A percentile compares a stretch with the other conserved stretches of the same genome.
Conservation (phyloP, 306 rosid species). For the Prunus mongolica region DNA sequence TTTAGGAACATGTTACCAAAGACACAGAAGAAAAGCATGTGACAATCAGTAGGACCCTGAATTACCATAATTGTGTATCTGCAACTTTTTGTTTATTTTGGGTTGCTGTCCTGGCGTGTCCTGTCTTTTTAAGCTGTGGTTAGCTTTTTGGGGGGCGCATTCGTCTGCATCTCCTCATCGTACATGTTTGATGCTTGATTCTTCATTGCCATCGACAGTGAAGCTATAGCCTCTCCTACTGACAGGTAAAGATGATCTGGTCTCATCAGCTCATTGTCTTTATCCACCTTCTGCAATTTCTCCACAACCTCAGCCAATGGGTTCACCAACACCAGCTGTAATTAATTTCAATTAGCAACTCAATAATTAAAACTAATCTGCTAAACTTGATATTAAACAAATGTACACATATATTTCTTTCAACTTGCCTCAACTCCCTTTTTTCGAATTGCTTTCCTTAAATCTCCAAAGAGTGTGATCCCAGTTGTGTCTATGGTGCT, state of each 20-base stretch:
- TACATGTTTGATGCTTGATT: conserved; percentile 23
- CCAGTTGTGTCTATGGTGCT: conserved; percentile 87
- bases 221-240: conserved; percentile 68
- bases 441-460: conserved; percentile 47
- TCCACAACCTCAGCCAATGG: conserved; percentile 83
- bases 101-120: too few relatives aligned
- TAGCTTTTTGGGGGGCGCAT: background rate
- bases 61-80: too few relatives aligned
- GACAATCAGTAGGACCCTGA: too few relatives aligned
- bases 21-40: too few relatives aligned
- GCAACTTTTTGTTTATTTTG: background rate
- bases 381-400: background rate
- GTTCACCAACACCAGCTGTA: conserved; percentile 82
- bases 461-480: conserved; percentile 59
- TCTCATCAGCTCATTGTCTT: conserved; percentile 33
- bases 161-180: conserved; percentile 17
- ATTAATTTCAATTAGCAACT: background rate
- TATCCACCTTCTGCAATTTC: conserved; percentile 55
- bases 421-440: conserved; percentile 59
- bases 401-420: background rate
- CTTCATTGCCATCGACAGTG: conserved; percentile 50
- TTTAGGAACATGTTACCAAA: too few relatives aligned
- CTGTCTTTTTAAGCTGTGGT: background rate
- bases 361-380: too few relatives aligned
- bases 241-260: conserved; percentile 59